Percentiles rank a stretch among this genome's conserved stretches.
Evolutionary conservation across 2,329 filamentous ascomycete species (phyloP).

Genomic region (Colletotrichum kahawae): DNA sequence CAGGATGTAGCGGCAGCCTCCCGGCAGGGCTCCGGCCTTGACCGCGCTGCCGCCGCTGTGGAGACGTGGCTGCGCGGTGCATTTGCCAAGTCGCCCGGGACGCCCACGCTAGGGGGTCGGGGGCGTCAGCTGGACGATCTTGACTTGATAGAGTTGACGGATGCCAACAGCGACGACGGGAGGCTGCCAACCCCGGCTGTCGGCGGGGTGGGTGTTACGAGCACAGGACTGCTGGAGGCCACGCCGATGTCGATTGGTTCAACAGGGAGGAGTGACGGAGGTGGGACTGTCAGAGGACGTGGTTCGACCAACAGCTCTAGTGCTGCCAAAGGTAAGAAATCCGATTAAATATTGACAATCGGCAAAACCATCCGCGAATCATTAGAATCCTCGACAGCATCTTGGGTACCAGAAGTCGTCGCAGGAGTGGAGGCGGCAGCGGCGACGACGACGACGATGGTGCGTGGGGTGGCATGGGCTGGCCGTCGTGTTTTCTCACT

Average conservation of each 20-base stretch:
- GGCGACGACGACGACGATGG: background rate
- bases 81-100: conserved; percentile 65
- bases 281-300: conserved; percentile 39
- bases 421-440: background rate
- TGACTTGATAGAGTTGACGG: conserved; percentile 76
- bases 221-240: conserved; percentile 35
- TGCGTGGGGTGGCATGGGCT: background rate
- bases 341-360: conserved; percentile 37
- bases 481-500: background rate
- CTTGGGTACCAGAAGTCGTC: background rate
- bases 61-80: conserved; percentile 91
- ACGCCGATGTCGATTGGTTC: conserved; percentile 32
- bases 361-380: background rate
- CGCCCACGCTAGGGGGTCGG: conserved; percentile 47
- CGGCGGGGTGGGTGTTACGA: background rate
- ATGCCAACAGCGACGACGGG: conserved; percentile 63
- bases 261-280: conserved; percentile 43
- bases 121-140: conserved; percentile 49
- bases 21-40: conserved; percentile 64
- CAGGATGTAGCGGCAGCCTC: conserved; percentile 44
- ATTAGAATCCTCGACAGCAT: background rate
- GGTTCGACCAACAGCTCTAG: conserved; percentile 31
- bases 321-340: conserved; percentile 49
- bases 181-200: conserved; percentile 27
- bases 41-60: conserved; percentile 84